phyloP scores from a whole-genome alignment of 768 basidiomycete genomes.

The Pisolithus tinctorius region DNA sequence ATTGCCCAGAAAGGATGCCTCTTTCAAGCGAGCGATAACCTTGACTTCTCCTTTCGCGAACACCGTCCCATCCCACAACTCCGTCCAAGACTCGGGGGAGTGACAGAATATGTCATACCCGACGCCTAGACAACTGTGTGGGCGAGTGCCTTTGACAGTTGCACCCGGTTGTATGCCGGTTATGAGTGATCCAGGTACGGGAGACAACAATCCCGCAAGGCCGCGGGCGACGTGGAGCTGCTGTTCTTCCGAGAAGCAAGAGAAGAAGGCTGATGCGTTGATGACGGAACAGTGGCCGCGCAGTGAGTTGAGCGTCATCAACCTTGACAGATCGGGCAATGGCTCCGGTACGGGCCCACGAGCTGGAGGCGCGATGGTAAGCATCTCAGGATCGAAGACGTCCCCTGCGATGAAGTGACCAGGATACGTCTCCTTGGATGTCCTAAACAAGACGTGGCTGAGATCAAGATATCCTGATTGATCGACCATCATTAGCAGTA shows the following conservation, averaged over 20 bases:
- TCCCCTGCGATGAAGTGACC: constrained; percentile 49
- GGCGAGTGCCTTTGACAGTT: neutral
- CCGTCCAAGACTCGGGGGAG: constrained; percentile 28
- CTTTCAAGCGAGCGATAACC: neutral
- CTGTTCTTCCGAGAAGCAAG: constrained; percentile 25
- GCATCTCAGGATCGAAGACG: constrained; percentile 39
- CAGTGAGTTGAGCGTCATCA: constrained; percentile 42
- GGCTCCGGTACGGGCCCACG: constrained; percentile 16
- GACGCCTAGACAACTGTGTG: neutral
- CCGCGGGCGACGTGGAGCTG: constrained; percentile 23
- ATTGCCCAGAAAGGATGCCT: neutral
- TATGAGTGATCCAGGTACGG: constrained; percentile 24
- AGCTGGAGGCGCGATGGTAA: constrained; percentile 29
- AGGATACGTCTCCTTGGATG: constrained; percentile 46
- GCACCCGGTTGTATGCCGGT: constrained; percentile 21
- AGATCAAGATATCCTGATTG: constrained; percentile 47
- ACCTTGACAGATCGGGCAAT: constrained; percentile 22
- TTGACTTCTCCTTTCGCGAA: constrained; percentile 27
- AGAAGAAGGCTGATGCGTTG: constrained; percentile 44
- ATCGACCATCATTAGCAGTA: neutral
- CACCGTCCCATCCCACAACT: constrained; percentile 32
- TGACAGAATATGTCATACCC: constrained; percentile 23
- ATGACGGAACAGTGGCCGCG: constrained; percentile 45
- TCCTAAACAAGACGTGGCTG: constrained; percentile 56
- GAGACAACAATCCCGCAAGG: constrained; percentile 24